Conservation (phyloP, 805 yeast genomes). For the Candida nanaspora region DNA sequence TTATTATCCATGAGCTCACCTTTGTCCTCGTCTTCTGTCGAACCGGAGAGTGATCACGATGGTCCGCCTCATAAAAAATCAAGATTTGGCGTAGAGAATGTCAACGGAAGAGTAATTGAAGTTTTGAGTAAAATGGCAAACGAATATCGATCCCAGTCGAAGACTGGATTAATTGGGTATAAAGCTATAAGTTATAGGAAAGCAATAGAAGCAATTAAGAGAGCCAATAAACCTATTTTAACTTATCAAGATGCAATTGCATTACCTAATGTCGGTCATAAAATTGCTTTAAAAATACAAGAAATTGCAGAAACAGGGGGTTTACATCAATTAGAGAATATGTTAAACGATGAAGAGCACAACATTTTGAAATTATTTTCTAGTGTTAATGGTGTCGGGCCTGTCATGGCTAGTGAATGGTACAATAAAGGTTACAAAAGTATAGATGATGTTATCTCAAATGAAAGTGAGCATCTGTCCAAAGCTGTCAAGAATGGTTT, state of each 20-base stretch:
- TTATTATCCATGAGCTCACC: too few species aligned
- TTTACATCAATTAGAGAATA: slow-evolving; percentile 10
- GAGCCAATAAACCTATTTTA: slow-evolving; percentile 20
- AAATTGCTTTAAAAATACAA: slow-evolving; percentile 36
- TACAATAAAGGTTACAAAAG: slow-evolving; percentile 31
- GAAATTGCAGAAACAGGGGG: slow-evolving; percentile 35
- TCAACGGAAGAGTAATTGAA: slow-evolving; percentile 24
- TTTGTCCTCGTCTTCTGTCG: too few species aligned
- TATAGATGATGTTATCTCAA: slow-evolving; percentile 28
- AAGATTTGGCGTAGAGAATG: slow-evolving; percentile 6
- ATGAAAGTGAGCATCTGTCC: slow-evolving; percentile 11
- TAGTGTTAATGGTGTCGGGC: slow-evolving; percentile 45
- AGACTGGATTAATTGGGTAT: slow-evolving; percentile 20
- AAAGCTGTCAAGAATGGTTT: slow-evolving; percentile 31
- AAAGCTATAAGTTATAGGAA: slow-evolving; percentile 34
- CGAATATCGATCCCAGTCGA: slow-evolving; percentile 26
- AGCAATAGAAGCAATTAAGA: slow-evolving; percentile 33
- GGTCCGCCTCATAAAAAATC: too few species aligned
- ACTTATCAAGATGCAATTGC: slow-evolving; percentile 31
- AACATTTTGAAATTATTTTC: slow-evolving; percentile 26
- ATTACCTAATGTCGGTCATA: slow-evolving; percentile 34
- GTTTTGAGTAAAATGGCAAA: slow-evolving; percentile 24
- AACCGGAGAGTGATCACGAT: too few species aligned
- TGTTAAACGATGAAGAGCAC: slow-evolving; percentile 15
- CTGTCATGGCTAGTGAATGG: slow-evolving; percentile 32